Base-by-base conservation (phyloP, 1,284 basidiomycete genomes). In the Agroathelia rolfsii region DNA sequence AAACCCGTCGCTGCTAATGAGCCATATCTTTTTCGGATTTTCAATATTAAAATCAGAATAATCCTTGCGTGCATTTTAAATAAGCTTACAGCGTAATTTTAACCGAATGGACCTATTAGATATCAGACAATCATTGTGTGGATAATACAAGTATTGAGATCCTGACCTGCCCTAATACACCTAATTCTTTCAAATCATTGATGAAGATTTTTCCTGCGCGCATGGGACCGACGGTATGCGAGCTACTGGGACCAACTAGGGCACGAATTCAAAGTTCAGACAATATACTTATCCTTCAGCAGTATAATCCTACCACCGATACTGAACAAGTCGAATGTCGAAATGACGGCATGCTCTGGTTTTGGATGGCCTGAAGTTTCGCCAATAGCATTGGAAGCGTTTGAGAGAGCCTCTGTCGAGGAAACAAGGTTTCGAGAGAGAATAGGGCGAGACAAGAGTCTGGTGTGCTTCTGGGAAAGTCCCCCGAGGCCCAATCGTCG, bases 241-340 rank as follows among this genome's bases (percentile, higher is more conserved):
- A 73, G 39, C 70, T 72, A 40, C 61, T 70, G 16, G 69, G 71
- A 5, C 71, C 71, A 21, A 72, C 83, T 49, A 25, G 17, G 42
- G 15, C 11, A 24, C 31, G 24, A n/a, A n/a, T n/a, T n/a, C n/a
- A n/a, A 24, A 7, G 14, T 30, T 5, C 32, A n/a, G 14, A 37
- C 42, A 22, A 28, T 21, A 9, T 14, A 30, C 24, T 5, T n/a
- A 21, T n/a, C 13, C 18, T 14, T 20, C 15, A 9, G 20, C 35
- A 24, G n/a, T 28, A 14, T 6, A 26, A 8, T 45, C 62, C 46
- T 48, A 76, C 81, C 83, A 34, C 93, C 93, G 41, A 96, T 86
- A 40, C 84, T 89, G 62, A 96, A 96, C 29, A 97, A 62, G 57
- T 96, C 93, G 46, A 92, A 93, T 0, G 88, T 78, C 0, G 82